phyloP scores from a whole-genome alignment of 768 basidiomycete genomes.

The Kwoniella sp. region DNA sequence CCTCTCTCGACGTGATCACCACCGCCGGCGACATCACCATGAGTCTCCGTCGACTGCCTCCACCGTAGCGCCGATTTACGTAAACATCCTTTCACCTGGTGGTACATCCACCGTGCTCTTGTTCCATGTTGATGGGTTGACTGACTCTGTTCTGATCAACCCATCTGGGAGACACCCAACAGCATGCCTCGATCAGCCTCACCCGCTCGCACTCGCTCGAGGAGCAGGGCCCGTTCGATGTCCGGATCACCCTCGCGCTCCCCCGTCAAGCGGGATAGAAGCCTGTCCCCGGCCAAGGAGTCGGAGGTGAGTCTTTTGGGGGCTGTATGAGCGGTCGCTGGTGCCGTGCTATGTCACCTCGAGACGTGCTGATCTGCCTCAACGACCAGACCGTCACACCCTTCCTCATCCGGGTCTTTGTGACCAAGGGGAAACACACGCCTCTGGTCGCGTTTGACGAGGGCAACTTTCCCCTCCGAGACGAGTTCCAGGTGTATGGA shows the following conservation, averaged over 20 bases:
- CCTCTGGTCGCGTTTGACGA: constrained; percentile 41
- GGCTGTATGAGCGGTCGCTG: background rate
- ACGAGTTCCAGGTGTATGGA: constrained; percentile 41
- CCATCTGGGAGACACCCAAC: no score
- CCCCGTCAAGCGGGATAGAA: constrained; percentile 1
- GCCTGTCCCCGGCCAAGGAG: background rate
- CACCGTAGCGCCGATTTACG: no score
- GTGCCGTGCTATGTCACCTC: no score
- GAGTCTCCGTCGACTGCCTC: no score
- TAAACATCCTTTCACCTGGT: no score
- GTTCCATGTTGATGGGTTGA: no score
- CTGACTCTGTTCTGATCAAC: no score
- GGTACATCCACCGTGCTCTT: no score
- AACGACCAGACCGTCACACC: no score
- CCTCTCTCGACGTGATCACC: no score
- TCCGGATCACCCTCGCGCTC: background rate
- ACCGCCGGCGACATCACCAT: no score
- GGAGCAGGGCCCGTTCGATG: background rate
- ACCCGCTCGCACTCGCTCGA: background rate
- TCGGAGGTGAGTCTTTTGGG: background rate
- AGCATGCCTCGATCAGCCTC: constrained; percentile 4
- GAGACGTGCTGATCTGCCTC: no score
- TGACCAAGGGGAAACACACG: constrained; percentile 38
- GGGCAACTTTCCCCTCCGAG: constrained; percentile 34
- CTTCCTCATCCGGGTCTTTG: constrained; percentile 38